phyloP scores from a whole-genome alignment of 164 flowering plant species.

The Aristolochia contorta region DNA sequence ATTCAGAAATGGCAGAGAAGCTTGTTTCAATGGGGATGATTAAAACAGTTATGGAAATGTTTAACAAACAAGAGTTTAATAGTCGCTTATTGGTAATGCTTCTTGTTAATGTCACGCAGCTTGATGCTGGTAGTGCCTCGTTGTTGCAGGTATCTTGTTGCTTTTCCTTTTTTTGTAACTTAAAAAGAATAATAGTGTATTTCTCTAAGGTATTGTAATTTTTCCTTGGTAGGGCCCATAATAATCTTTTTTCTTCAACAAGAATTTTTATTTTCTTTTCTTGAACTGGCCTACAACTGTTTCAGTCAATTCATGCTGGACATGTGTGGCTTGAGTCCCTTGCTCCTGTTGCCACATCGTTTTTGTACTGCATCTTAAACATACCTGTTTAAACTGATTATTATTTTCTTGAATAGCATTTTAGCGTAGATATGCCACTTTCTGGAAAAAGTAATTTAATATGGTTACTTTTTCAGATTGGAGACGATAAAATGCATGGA shows the following conservation, averaged over 20 bases:
- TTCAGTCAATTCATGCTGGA: too few species aligned
- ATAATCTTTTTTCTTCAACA: too few species aligned
- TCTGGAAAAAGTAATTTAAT: not conserved
- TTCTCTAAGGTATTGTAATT: not conserved
- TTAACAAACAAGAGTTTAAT: constrained; percentile 53
- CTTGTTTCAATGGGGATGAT: constrained; percentile 67
- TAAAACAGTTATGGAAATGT: constrained; percentile 50
- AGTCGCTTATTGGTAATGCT: constrained; percentile 67
- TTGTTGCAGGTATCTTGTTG: constrained; percentile 68
- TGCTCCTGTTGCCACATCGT: too few species aligned
- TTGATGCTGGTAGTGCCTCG: constrained; percentile 66
- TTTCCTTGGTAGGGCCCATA: not conserved
- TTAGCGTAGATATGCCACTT: not conserved
- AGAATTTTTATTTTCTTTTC: not conserved
- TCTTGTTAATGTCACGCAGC: constrained; percentile 75
- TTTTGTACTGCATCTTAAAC: too few species aligned
- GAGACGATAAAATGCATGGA: constrained; percentile 78
- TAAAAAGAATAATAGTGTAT: too few species aligned
- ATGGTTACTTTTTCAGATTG: constrained; percentile 31
- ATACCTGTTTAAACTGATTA: too few species aligned
- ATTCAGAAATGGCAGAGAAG: constrained; percentile 48
- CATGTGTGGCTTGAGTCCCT: too few species aligned
- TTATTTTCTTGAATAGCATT: too few species aligned
- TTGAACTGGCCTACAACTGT: too few species aligned
- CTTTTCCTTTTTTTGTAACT: not conserved